Base-by-base conservation (phyloP, 1,284 basidiomycete species). In the Porogramme epimiltina region DNA sequence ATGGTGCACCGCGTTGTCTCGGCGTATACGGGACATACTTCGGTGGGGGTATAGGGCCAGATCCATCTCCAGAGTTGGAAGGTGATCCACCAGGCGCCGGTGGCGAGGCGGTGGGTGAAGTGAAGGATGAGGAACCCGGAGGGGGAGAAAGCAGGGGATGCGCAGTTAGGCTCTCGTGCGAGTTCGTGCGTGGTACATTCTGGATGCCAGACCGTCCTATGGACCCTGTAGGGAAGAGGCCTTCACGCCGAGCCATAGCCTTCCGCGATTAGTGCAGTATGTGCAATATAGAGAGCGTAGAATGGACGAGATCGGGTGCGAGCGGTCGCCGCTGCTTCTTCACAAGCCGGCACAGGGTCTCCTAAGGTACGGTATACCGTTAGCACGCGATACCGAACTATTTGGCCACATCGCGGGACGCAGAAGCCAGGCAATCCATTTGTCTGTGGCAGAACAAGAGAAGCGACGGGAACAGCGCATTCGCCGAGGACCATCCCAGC, bases 111-210 rank as follows among this genome's bases (percentile, higher is more conserved):
- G 24, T 45, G 9, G 61, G 56, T 26, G 62, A 60, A 15, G 61
- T 49, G 3, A 64, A 47, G 18, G 60, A 47, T 31, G 66, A 55
- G 11, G 62, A 54, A 3, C 65, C 61, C 9, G 66, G 58, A 9
- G 66, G 69, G 1, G 81, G 73, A 1, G 80, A 80, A n/a, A 86
- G 74, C 4, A 88, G 72, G 1, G 85, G 85, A 57, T 87, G 87
- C 0, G 84, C 78, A 4, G 76, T 70, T 34, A 84, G 67, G n/a
- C 76, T 71, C 47, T 87, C 85, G 51, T 77, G 77, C 2, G 82
- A 82, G 15, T 75, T 59, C 4, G 73, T 70, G 39, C 76, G 76
- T 23, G 72, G 70, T n/a, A 84, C 62, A 31, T 13, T 31, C 47
- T 66, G 68, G 24, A 70, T 62, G 5, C 79, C 76, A 22, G 70